Base-by-base conservation (phyloP, 1,284 basidiomycete genomes). In the Pisolithus thermaeus region DNA sequence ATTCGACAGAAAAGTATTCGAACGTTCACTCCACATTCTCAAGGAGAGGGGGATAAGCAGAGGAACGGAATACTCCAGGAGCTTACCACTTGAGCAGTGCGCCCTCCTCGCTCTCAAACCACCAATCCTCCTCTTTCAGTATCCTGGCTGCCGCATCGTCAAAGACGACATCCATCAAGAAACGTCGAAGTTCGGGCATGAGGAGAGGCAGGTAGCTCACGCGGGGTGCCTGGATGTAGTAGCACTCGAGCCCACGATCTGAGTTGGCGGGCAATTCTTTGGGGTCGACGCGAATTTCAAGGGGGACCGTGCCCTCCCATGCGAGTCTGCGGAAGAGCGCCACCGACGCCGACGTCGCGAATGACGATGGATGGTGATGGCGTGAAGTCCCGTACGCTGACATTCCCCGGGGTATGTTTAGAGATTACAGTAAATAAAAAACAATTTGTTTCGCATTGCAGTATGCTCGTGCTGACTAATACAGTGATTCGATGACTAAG, bases 191-290 rank as follows among this genome's bases (percentile, higher is more conserved):
- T 63, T 94, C 89, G 3, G 90, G 86, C 58, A 97, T 78, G 41
- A 97, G 71, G n/a, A 97, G 76, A 12, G 94, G 90, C 30, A 97
- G 81, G 71, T 97, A 97, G 65, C 84, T 86, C 65, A 96, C 86
- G 48, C 94, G 80, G 23, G 93, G 88, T 3, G 90, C 93, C 71
- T 90, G 87, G 52, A 90, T 72, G 67, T 85, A 92, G 70, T 90
- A 92, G 64, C 84, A 88, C 69, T 92, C 90, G 48, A 93, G 78
- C 27, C 84, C 85, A 54, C 90, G 84, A 74, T 93, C 88, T 55
- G 87, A 89, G 64, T 88, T 88, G 45, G 89, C 86, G 38, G 90
- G 90, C 12, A 93, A 79, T 66, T 92, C 90, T 65, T 89, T 87
- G 35, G 85, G 76, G 68, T 90, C 88, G 54, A 93, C 84, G 58